phyloP scores from a whole-genome alignment of 2,329 filamentous ascomycete species.

The Epichloe amarillans region DNA sequence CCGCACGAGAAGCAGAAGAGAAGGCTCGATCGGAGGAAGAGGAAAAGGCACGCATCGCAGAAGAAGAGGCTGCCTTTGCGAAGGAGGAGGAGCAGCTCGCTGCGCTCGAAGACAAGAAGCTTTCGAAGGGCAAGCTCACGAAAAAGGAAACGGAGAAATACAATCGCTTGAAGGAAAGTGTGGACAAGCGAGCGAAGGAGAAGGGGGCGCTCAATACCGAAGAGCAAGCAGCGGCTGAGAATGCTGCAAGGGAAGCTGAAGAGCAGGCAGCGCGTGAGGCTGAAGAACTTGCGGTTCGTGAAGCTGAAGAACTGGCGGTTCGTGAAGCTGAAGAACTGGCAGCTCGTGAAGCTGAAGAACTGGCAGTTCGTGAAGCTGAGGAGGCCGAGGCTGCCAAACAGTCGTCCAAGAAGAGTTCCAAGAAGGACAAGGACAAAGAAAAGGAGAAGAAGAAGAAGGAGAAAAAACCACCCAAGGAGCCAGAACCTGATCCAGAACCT shows the following conservation, averaged over 20 bases:
- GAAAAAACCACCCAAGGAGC: slow-evolving; percentile 8
- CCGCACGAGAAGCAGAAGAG: slow-evolving; percentile 16
- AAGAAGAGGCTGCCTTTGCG: slow-evolving; percentile 11
- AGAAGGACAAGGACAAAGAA: slow-evolving; percentile 14
- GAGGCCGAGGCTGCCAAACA: slow-evolving; percentile 23
- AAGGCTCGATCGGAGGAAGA: slow-evolving; percentile 16
- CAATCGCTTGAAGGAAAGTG: slow-evolving; percentile 22
- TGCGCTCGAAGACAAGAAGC: slow-evolving; percentile 33
- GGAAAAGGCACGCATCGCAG: slow-evolving; percentile 11
- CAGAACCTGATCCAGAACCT: slow-evolving; percentile 4
- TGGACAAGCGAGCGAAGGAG: slow-evolving; percentile 21
- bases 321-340: slow-evolving; percentile 21
- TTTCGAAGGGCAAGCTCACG: slow-evolving; percentile 31
- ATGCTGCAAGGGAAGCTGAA: slow-evolving; percentile 23
- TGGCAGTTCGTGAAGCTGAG: slow-evolving; percentile 24
- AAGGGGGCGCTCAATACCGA: slow-evolving; percentile 15
- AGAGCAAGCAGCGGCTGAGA: slow-evolving; percentile 21
- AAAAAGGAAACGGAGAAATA: slow-evolving; percentile 34
- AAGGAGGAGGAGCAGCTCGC: slow-evolving; percentile 26
- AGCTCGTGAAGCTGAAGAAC: slow-evolving; percentile 23
- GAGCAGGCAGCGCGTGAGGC: too few species aligned
- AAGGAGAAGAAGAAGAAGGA: slow-evolving; percentile 13
- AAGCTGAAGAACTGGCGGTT: slow-evolving; percentile 12
- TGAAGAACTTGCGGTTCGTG: slow-evolving; percentile 11
- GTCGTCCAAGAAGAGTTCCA: slow-evolving; percentile 25